Conservation (phyloP, 768 basidiomycete genomes). For the Daedaleopsis nitida region DNA sequence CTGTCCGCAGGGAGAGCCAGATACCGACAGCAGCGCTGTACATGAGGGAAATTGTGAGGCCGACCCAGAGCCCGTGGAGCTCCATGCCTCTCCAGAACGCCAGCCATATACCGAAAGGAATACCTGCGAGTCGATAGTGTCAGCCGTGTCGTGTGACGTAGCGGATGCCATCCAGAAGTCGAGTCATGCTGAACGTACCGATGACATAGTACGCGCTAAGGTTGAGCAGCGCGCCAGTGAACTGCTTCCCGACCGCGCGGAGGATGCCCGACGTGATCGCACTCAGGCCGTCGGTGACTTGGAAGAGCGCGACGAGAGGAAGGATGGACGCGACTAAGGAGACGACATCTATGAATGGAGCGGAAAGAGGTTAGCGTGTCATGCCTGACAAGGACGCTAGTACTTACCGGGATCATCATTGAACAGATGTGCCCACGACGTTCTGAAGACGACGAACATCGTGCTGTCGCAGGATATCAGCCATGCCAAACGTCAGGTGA, state of each 20-base stretch:
- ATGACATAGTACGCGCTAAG: conserved; percentile 81
- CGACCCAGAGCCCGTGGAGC: conserved; percentile 83
- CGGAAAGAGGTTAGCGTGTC: too few species aligned
- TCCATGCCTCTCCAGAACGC: conserved; percentile 60
- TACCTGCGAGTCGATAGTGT: conserved; percentile 40
- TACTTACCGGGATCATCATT: conserved; percentile 50
- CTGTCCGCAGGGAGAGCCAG: conserved; percentile 52
- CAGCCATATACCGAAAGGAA: conserved; percentile 81
- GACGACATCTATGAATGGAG: conserved; percentile 36
- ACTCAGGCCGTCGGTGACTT: conserved; percentile 81
- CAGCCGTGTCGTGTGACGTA: neutral
- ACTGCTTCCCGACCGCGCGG: conserved; percentile 80
- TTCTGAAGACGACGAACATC: conserved; percentile 45
- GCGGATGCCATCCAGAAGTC: neutral
- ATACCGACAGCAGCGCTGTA: conserved; percentile 58
- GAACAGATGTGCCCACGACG: conserved; percentile 60
- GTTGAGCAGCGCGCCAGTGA: conserved; percentile 78
- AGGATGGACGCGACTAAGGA: conserved; percentile 54
- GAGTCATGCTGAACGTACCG: conserved; percentile 36
- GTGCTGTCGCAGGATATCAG: conserved; percentile 30
- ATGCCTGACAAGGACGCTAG: too few species aligned
- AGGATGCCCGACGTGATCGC: conserved; percentile 77
- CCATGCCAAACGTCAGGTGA: conserved; percentile 1
- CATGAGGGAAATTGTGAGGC: conserved; percentile 68
- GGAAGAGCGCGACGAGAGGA: conserved; percentile 72